Evolutionary conservation across 2,329 filamentous ascomycete species (phyloP).

Genomic region (Exophiala calicioides): DNA sequence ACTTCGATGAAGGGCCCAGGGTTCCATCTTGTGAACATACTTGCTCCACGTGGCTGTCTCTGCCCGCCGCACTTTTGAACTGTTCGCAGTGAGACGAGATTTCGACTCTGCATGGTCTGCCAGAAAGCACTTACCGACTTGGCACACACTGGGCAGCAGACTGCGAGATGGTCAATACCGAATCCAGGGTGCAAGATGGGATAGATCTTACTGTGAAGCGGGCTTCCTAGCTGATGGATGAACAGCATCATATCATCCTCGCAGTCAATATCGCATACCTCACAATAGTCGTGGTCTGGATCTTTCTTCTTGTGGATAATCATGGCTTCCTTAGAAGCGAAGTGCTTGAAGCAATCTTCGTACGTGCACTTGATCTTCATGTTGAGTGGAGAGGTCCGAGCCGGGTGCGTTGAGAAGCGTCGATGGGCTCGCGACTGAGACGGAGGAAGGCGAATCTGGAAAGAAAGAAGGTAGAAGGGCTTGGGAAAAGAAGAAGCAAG

Average conservation of each 20-base stretch:
- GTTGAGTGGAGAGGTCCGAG: slow-evolving; percentile 1
- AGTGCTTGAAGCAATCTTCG: slow-evolving; percentile 47
- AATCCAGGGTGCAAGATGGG: neutral
- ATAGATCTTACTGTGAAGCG: slow-evolving; percentile 43
- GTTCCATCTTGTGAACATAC: slow-evolving; percentile 40
- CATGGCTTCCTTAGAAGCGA: slow-evolving; percentile 50
- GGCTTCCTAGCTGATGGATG: slow-evolving; percentile 51
- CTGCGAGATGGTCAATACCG: slow-evolving; percentile 17
- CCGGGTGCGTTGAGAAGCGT: neutral
- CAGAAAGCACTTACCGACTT: slow-evolving; percentile 39
- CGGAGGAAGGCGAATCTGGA: neutral
- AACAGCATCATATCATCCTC: slow-evolving; percentile 46
- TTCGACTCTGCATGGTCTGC: neutral
- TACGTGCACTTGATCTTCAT: slow-evolving; percentile 45
- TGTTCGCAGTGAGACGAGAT: slow-evolving; percentile 10
- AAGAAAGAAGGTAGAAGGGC: no score
- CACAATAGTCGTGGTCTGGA: slow-evolving; percentile 44
- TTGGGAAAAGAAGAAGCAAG: no score
- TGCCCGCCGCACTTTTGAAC: slow-evolving; percentile 55
- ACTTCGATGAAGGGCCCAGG: neutral
- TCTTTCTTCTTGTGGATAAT: slow-evolving; percentile 52
- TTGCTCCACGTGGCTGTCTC: slow-evolving; percentile 53
- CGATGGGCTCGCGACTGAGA: neutral
- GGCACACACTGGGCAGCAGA: slow-evolving; percentile 59
- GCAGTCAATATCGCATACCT: slow-evolving; percentile 48